phyloP scores from a whole-genome alignment of 768 basidiomycete genomes.

The Leccinum olivaceopallidum region DNA sequence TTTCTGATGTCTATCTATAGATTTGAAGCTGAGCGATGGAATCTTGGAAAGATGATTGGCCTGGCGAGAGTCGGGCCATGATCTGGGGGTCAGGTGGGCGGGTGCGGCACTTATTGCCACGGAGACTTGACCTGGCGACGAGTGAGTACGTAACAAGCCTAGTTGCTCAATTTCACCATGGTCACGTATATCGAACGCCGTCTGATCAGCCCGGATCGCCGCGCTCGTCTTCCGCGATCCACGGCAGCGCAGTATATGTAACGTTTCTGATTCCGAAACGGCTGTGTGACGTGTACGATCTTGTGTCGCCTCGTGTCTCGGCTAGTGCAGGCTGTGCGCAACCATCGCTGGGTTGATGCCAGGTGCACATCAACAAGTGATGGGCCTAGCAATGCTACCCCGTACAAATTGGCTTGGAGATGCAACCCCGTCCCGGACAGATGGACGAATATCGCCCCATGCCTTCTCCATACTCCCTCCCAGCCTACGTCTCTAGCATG shows the following conservation, averaged over 20 bases:
- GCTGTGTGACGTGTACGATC: constrained; percentile 31
- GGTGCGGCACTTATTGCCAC: constrained; percentile 9
- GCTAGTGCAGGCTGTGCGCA: constrained; percentile 29
- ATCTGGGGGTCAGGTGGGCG: constrained; percentile 17
- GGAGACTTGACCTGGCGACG: constrained; percentile 18
- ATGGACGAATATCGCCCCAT: constrained; percentile 40
- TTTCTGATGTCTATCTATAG: constrained; percentile 33
- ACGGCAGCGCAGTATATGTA: constrained; percentile 24
- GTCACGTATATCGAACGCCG: constrained; percentile 25
- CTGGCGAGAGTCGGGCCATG: constrained; percentile 11
- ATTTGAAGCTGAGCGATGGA: constrained; percentile 17
- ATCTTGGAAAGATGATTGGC: constrained; percentile 19
- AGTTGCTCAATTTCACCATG: constrained; percentile 17
- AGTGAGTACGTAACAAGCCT: constrained; percentile 25
- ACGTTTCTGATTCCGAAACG: constrained; percentile 33
- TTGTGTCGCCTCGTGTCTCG: constrained; percentile 31
- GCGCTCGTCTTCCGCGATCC: constrained; percentile 25
- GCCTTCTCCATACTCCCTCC: constrained; percentile 32
- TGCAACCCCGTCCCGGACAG: constrained; percentile 38
- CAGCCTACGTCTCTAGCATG: constrained; percentile 43
- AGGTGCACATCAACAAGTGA: constrained; percentile 22
- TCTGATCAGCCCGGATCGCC: constrained; percentile 28
- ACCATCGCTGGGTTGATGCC: constrained; percentile 30
- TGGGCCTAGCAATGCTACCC: constrained; percentile 26
- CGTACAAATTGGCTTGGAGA: constrained; percentile 33